Conservation (phyloP, 2,329 filamentous ascomycete genomes). For the Pestalotiopsis fici region DNA sequence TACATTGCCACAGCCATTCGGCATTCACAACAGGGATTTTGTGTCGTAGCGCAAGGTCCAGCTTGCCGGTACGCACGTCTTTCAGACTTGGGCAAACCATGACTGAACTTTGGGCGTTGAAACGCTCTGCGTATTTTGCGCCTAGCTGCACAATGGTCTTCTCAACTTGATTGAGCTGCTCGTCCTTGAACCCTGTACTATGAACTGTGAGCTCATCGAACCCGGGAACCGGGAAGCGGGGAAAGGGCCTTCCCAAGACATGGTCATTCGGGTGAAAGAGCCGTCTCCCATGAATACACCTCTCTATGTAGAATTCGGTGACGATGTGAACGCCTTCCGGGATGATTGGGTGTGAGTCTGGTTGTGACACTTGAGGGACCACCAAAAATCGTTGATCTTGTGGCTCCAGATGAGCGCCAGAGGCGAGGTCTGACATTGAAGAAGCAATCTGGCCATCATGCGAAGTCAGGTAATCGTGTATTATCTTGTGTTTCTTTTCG, state of each 20-base stretch:
- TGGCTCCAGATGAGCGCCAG: slow-evolving; percentile 21
- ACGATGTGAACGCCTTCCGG: slow-evolving; percentile 53
- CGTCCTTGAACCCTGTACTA: slow-evolving; percentile 79
- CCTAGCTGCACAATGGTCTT: slow-evolving; percentile 77
- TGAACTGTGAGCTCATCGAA: slow-evolving; percentile 74
- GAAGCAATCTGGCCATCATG: slow-evolving; percentile 46
- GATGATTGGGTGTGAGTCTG: slow-evolving; percentile 42
- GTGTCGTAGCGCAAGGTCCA: slow-evolving; percentile 74
- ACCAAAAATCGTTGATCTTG: slow-evolving; percentile 49
- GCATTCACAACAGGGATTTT: slow-evolving; percentile 78
- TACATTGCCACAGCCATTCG: slow-evolving; percentile 84
- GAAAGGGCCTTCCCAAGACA: slow-evolving; percentile 76
- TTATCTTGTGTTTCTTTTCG: slow-evolving; percentile 46
- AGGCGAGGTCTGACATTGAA: slow-evolving; percentile 42
- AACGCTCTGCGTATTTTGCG: slow-evolving; percentile 76
- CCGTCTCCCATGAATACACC: slow-evolving; percentile 76
- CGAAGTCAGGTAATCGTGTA: slow-evolving; percentile 48
- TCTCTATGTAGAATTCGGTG: slow-evolving; percentile 93
- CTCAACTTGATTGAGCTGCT: slow-evolving; percentile 83
- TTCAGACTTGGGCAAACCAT: slow-evolving; percentile 68
- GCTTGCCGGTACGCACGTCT: slow-evolving; percentile 70
- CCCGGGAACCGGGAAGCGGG: slow-evolving; percentile 66
- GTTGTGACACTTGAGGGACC: slow-evolving; percentile 53
- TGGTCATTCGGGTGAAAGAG: slow-evolving; percentile 71
- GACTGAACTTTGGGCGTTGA: slow-evolving; percentile 72